phyloP scores from a whole-genome alignment of 1,139 yeast species.

The Suhomyces coccinellae region DNA sequence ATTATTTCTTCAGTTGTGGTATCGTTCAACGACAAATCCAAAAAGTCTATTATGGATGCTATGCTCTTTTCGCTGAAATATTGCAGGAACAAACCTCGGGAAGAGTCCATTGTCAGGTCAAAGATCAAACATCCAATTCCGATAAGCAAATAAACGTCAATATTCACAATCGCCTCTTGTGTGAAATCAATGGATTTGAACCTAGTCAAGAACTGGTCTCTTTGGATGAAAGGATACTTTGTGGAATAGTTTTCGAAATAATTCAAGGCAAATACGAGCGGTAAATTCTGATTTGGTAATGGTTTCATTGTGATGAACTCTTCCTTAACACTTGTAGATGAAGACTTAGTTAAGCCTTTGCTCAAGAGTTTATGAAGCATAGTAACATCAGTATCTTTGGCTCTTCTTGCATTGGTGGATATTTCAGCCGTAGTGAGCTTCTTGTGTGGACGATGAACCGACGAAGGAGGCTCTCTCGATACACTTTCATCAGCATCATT shows the following conservation, averaged over 20 bases:
- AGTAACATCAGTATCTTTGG: slow-evolving; percentile 8
- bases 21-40: slow-evolving; percentile 31
- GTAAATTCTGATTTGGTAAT: slow-evolving; percentile 29
- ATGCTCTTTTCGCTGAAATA: slow-evolving; percentile 36
- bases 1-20: slow-evolving; percentile 21
- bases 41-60: slow-evolving; percentile 36
- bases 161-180: slow-evolving; percentile 38
- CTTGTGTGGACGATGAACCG: slow-evolving; percentile 7
- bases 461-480: neutral
- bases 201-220: slow-evolving; percentile 21
- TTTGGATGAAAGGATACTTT: slow-evolving; percentile 39
- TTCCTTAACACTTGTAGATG: slow-evolving; percentile 26
- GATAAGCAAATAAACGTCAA: slow-evolving; percentile 40
- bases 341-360: slow-evolving; percentile 9
- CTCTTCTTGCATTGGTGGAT: slow-evolving; percentile 12
- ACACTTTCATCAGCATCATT: slow-evolving; percentile 8
- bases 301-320: slow-evolving; percentile 41
- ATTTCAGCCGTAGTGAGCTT: slow-evolving; percentile 12
- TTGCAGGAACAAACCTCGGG: slow-evolving; percentile 24
- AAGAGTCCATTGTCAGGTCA: slow-evolving; percentile 23
- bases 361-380: slow-evolving; percentile 10
- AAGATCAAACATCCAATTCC: slow-evolving; percentile 42
- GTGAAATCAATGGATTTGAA: slow-evolving; percentile 31
- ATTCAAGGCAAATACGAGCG: slow-evolving; percentile 32
- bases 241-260: slow-evolving; percentile 41